Evolutionary conservation across 2,329 filamentous ascomycete genomes (phyloP).

Genomic region (Fusarium chlamydosporum): DNA sequence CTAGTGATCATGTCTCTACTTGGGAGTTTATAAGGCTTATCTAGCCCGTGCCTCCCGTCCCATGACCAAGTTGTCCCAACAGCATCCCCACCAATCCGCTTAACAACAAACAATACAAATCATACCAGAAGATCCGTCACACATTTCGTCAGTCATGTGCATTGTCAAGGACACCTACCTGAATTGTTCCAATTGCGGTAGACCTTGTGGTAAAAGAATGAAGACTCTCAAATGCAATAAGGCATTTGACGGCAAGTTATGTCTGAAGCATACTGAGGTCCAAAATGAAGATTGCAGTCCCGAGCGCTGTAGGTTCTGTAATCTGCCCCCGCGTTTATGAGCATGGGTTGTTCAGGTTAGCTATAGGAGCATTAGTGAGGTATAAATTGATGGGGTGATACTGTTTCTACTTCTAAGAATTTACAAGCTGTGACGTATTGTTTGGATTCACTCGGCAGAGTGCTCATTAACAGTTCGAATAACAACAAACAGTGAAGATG

Average conservation of each 20-base stretch:
- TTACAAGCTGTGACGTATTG: too few relatives aligned
- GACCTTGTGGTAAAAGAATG: not conserved
- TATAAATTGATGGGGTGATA: not conserved
- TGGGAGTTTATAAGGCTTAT: not conserved
- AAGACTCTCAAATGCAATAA: not conserved
- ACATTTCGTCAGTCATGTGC: not conserved
- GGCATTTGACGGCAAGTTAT: not conserved
- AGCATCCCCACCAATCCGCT: not conserved
- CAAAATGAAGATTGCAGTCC: too few relatives aligned
- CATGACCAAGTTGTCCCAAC: not conserved
- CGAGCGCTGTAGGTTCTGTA: not conserved
- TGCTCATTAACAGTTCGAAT: too few relatives aligned
- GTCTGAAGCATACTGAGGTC: not conserved
- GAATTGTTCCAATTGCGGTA: not conserved
- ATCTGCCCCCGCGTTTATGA: too few relatives aligned
- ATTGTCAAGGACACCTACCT: not conserved
- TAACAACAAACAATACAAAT: not conserved
- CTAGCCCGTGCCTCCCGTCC: not conserved
- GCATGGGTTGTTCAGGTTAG: not conserved
- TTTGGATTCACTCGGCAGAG: too few relatives aligned
- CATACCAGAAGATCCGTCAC: not conserved
- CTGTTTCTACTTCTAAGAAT: too few relatives aligned
- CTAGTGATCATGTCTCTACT: not conserved
- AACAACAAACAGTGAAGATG: too few relatives aligned
- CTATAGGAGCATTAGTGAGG: not conserved